Base-by-base conservation (phyloP, 768 basidiomycete species). In the Trametes elegans region DNA sequence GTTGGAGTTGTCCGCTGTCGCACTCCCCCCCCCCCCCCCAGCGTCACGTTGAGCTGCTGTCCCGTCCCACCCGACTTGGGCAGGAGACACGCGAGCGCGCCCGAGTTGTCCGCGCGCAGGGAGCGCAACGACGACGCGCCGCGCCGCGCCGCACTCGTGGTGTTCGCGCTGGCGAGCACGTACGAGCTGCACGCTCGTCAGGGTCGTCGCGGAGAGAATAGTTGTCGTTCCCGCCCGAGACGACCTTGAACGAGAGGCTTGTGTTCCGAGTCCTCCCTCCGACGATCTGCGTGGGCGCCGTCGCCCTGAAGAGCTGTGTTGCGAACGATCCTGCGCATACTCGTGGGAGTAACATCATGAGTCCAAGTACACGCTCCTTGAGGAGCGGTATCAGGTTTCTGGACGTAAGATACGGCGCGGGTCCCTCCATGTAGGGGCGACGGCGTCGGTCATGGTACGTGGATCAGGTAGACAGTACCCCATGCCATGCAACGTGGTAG, bases 91-190 rank as follows among this genome's bases (percentile, higher is more conserved):
- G 71, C 66, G 29, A 75, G 58, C 4, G 72, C 71, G 3, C 76
- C 76, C 8, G 74, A 73, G 58, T 77, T 78, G 8, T 75, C 76
- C 27, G n/a, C n/a, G n/a, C n/a, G 74, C 71, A 23, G 76, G 76
- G 35, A 76, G 68, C 26, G 74, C 76, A 3, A 69, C 70, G 29
- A 78, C 75, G 34, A 77, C 64, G 13, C 52, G 34, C 1, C 52
- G 44, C 44, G 28, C 35, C 26, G 34, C n/a, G n/a, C n/a, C n/a
- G n/a, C 19, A 16, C 42, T 45, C 16, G 42, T 53, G 27, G 16
- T 45, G 24, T 44, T 53, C 42, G 51, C 24, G 43, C 65, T 70
- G 3, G 75, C 72, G 3, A 78, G 60, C 26, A 78, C n/a, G n/a
- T n/a, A n/a, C 69, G 14, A 78, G 63, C 58, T 78, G 75, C 2